Percentiles rank a stretch among this genome's conserved stretches.
Evolutionary conservation across 2,329 filamentous ascomycete species (phyloP).

Genomic region (Pseudogymnoascus sp.): DNA sequence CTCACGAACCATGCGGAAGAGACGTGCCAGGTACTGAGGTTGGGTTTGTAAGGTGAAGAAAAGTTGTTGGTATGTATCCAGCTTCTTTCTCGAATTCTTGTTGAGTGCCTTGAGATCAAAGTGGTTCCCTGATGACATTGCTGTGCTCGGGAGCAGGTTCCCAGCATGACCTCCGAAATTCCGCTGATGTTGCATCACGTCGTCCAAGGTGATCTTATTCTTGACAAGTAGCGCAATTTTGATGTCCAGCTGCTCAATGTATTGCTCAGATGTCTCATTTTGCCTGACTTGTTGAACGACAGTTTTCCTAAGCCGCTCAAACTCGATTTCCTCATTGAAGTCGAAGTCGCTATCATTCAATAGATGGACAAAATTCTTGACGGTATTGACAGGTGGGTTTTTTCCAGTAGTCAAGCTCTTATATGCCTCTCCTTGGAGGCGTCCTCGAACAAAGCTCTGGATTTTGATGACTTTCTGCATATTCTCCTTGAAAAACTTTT

Average conservation of each 20-base stretch:
- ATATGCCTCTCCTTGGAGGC: conserved; percentile 95
- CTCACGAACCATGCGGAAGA: conserved; percentile 79
- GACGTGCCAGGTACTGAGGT: conserved; percentile 80
- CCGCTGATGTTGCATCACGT: conserved; percentile 93
- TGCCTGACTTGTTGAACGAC: conserved; percentile 96
- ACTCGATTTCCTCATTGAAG: conserved; percentile 97
- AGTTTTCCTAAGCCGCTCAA: conserved; percentile 87
- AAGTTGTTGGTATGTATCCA: conserved; percentile 93
- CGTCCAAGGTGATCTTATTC: conserved; percentile 98
- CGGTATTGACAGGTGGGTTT: conserved; percentile 90
- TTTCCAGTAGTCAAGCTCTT: conserved; percentile 94
- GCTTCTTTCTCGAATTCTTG: conserved; percentile 89
- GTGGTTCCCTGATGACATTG: conserved; percentile 80
- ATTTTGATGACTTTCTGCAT: conserved; percentile 99
- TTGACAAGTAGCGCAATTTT: conserved; percentile 97
- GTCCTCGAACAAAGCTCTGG: conserved; percentile 89
- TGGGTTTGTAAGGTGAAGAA: conserved; percentile 98
- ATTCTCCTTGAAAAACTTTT: conserved; percentile 83
- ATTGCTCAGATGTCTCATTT: conserved; percentile 94
- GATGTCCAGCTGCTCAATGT: conserved; percentile 96
- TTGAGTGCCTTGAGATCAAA: conserved; percentile 97
- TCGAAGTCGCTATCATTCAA: conserved; percentile 98
- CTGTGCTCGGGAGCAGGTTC: conserved; percentile 76
- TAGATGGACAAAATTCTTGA: conserved; percentile 96
- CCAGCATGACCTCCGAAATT: conserved; percentile 89